phyloP scores from a whole-genome alignment of 768 basidiomycete genomes.

The Boletus speciosus region DNA sequence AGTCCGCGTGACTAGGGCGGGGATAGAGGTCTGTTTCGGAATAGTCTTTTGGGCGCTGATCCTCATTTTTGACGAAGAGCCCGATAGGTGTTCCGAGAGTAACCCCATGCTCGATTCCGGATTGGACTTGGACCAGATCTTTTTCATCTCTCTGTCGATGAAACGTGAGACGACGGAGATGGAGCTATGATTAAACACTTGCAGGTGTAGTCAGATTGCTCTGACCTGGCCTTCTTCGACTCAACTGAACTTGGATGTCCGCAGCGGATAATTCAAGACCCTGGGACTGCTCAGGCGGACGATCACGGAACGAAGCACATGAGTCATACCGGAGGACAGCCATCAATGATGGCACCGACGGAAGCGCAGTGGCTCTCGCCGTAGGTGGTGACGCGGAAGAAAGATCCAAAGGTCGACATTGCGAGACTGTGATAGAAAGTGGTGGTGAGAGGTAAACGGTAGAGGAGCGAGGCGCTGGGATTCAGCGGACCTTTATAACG shows the following conservation, averaged over 20 bases:
- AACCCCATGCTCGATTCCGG: conserved; percentile 88
- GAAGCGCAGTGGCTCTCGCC: conserved; percentile 97
- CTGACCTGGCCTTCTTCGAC: conserved; percentile 90
- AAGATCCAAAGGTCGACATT: conserved; percentile 92
- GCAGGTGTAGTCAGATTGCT: conserved; percentile 96
- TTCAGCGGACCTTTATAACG: conserved; percentile 22
- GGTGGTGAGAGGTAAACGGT: conserved; percentile 13
- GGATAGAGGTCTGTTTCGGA: conserved; percentile 98
- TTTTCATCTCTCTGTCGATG: conserved; percentile 86
- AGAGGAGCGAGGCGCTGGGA: background rate
- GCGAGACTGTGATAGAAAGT: conserved; percentile 1
- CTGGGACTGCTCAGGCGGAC: conserved; percentile 39
- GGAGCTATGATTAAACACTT: conserved; percentile 28
- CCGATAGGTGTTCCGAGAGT: conserved; percentile 98
- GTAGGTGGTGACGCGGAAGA: conserved; percentile 95
- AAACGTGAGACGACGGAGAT: background rate
- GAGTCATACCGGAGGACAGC: conserved; percentile 83
- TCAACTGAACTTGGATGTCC: conserved; percentile 91
- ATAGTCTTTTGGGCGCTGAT: conserved; percentile 97
- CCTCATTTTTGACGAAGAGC: conserved; percentile 95
- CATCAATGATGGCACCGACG: conserved; percentile 96
- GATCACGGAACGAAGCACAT: conserved; percentile 3
- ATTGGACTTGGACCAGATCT: conserved; percentile 90
- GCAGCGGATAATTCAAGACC: conserved; percentile 74
- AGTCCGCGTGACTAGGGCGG: conserved; percentile 96